Percentiles rank a stretch among this genome's conserved stretches.
phyloP scores from a whole-genome alignment of 345 rosid genomes.

The Rubroshorea leprosula region DNA sequence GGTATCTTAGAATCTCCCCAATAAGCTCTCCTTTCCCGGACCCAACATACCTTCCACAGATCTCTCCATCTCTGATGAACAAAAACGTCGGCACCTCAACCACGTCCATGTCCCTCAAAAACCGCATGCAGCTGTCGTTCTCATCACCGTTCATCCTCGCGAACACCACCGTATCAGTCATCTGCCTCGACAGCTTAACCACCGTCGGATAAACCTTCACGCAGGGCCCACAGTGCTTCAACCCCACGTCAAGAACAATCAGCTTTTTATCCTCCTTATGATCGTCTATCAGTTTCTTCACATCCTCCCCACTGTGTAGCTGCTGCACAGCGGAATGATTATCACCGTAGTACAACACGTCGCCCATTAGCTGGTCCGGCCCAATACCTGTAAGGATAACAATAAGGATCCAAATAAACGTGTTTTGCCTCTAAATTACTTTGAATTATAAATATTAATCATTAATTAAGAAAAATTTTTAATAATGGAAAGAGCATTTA shows the following conservation, averaged over 20 bases:
- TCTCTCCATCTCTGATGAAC: conserved; percentile 74
- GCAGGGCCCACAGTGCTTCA: conserved; percentile 89
- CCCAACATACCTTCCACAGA: conserved; percentile 79
- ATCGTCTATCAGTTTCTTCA: conserved; percentile 64
- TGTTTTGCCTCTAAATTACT: too few relatives aligned
- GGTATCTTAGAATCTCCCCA: conserved; percentile 85
- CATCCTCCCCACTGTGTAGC: conserved; percentile 63
- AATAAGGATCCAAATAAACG: background rate
- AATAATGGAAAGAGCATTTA: too few relatives aligned
- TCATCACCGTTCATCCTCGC: conserved; percentile 96
- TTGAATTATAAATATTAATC: too few relatives aligned
- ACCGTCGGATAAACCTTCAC: conserved; percentile 95
- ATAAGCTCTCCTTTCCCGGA: conserved; percentile 95
- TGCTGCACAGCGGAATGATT: conserved; percentile 78
- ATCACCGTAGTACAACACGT: conserved; percentile 92
- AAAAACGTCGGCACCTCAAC: conserved; percentile 81
- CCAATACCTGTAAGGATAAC: conserved; percentile 35
- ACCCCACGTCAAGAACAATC: conserved; percentile 80
- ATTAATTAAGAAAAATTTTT: too few relatives aligned
- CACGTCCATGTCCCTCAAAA: conserved; percentile 77
- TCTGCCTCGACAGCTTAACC: conserved; percentile 64
- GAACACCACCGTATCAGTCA: conserved; percentile 66
- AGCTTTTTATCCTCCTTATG: conserved; percentile 64
- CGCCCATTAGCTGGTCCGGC: conserved; percentile 75
- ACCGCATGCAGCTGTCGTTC: conserved; percentile 90